Conservation (phyloP, 805 yeast genomes). For the Torulaspora delbrueckii region DNA sequence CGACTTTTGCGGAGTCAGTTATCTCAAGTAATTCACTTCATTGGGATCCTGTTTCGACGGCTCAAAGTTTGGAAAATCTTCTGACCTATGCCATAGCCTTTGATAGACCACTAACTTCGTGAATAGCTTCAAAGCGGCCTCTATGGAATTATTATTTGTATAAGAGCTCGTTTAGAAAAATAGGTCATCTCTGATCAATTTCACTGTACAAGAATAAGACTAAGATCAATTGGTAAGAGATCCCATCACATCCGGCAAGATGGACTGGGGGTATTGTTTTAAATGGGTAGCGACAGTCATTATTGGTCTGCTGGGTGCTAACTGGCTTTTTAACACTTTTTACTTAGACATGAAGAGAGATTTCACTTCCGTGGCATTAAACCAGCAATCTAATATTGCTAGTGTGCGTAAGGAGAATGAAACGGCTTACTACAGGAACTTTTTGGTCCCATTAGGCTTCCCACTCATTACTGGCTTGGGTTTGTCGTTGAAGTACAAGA, state of each 20-base stretch:
- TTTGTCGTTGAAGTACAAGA: slow-evolving; percentile 56
- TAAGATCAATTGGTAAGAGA: not conserved
- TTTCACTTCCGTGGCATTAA: slow-evolving; percentile 51
- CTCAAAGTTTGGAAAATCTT: no score
- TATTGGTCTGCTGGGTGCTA: slow-evolving; percentile 11
- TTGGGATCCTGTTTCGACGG: no score
- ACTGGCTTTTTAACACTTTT: slow-evolving; percentile 16
- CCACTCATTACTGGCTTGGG: slow-evolving; percentile 66
- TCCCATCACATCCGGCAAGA: not conserved
- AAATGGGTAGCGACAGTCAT: slow-evolving; percentile 12
- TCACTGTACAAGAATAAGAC: not conserved
- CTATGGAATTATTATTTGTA: not conserved
- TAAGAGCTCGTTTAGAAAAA: slow-evolving; percentile 5
- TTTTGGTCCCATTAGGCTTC: slow-evolving; percentile 65
- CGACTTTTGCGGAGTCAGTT: no score
- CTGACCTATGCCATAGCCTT: not conserved
- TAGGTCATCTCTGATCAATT: not conserved
- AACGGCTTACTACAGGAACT: slow-evolving; percentile 71
- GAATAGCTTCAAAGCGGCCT: not conserved
- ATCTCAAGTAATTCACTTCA: no score
- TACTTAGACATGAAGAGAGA: slow-evolving; percentile 41
- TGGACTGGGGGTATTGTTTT: slow-evolving; percentile 13
- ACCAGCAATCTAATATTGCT: slow-evolving; percentile 61
- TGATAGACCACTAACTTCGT: not conserved
- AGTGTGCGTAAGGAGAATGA: slow-evolving; percentile 62